Evolutionary conservation across 805 yeast species (phyloP), one percentile per base, ranked within the genome.

Genomic region (Ogataea kodamae): DNA sequence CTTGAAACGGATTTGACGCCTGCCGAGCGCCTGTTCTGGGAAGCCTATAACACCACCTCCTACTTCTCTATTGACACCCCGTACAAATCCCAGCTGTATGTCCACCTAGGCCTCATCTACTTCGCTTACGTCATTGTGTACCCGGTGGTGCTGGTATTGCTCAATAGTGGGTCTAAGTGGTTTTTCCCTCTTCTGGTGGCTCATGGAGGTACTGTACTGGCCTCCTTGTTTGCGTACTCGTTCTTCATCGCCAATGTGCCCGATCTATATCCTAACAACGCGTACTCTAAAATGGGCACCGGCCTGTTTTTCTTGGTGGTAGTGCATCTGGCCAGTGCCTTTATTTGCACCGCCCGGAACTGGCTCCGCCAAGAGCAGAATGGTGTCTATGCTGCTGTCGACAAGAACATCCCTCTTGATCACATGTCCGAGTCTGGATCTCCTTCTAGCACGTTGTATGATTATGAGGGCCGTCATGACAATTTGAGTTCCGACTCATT

Each of bases 1-100:
- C 65, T 88, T 28, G 63, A 76, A 17, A 81, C 83, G 2, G 51
- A 74, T 12, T 67, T 89, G 30, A 68, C 78, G 11, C 81, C 89
- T 1, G 82, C 77, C 27, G 96, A 88, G 57, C 64, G 76, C 35
- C 54, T 68, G 17, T 89, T 72, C 58, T 89, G 97, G 97, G 78
- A 76, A 30, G 54, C 59, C 16, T 89, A 88, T 59, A 77, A 83
- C 51, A 76, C 94, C 9, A 81, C 90, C 2, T 78, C 86, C 3
- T 88, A 70, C 55, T 77, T 85, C 61, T 77, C 74, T 6, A 52
- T 73, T 9, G 70, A 68, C 0, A 47, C 70, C 2, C 68, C 76
- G 3, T 68, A 69, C 44, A 70, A 75, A 37, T 39, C 65, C 9
- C 69, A 78, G 1, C 61, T 88, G 18, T 65, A 66, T 43, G 47